Evolutionary conservation across 164 flowering plant species (phyloP).

Genomic region (Magnolia changhungtana): DNA sequence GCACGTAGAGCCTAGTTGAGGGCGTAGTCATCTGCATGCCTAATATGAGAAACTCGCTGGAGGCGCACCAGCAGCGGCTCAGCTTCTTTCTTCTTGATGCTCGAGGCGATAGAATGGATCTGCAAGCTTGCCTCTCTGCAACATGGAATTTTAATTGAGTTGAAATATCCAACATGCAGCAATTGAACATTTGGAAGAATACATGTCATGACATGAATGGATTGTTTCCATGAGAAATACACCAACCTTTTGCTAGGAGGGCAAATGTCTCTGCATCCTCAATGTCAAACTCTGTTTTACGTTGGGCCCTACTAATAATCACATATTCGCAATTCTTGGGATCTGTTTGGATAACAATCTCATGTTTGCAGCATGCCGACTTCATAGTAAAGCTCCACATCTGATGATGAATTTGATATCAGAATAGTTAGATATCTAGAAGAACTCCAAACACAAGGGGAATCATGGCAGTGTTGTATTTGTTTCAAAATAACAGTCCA

Average conservation of each 20-base stretch:
- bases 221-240: background rate
- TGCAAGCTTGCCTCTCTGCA: constrained; percentile 78
- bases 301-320: constrained; percentile 78
- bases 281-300: constrained; percentile 67
- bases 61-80: constrained; percentile 89
- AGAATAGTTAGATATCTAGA: background rate
- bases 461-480: background rate
- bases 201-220: background rate
- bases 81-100: constrained; percentile 90
- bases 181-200: background rate
- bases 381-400: constrained; percentile 99
- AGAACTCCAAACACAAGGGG: background rate
- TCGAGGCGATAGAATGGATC: constrained; percentile 98
- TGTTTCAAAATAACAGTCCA: background rate
- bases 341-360: constrained; percentile 95
- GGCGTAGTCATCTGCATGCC: constrained; percentile 83
- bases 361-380: constrained; percentile 88
- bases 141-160: constrained; percentile 9
- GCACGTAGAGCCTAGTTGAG: constrained; percentile 77
- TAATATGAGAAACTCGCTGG: constrained; percentile 75
- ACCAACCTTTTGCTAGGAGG: constrained; percentile 79
- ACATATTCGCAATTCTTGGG: constrained; percentile 91
- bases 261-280: constrained; percentile 93
- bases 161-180: background rate
- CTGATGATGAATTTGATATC: constrained; percentile 32